Conservation (phyloP, 345 rosid species). For the Eutrema heterophyllum region DNA sequence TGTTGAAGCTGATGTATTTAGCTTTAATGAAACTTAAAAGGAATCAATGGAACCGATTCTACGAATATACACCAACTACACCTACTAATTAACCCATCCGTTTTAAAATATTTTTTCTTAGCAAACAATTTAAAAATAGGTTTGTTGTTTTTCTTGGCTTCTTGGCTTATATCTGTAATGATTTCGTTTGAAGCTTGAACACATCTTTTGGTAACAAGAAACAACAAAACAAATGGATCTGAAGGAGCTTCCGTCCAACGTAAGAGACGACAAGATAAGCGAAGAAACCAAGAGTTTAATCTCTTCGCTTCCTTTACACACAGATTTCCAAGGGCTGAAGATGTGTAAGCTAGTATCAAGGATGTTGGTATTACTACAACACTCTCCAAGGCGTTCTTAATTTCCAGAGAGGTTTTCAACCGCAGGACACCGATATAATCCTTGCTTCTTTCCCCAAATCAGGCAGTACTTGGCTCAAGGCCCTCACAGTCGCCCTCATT, state of each 20-base stretch:
- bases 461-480: constrained; percentile 25
- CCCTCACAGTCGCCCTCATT: background rate
- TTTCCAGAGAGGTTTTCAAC: background rate
- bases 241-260: background rate
- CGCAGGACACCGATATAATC: constrained; percentile 13
- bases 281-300: constrained; percentile 1
- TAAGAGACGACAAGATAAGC: background rate
- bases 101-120: background rate
- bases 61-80: background rate
- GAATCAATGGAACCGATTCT: background rate
- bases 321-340: background rate
- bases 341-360: constrained; percentile 27
- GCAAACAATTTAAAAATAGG: background rate
- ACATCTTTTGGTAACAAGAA: background rate
- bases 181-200: background rate
- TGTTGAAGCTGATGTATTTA: too few relatives aligned
- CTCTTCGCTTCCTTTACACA: background rate
- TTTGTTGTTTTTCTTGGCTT: background rate
- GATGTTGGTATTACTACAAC: constrained; percentile 40
- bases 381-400: constrained; percentile 31
- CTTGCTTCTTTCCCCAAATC: constrained; percentile 18
- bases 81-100: background rate
- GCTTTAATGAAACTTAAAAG: too few relatives aligned
- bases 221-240: background rate
- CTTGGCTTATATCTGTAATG: background rate